Conservation (phyloP, 257 asterid genomes). For the Voacanga thouarsii region DNA sequence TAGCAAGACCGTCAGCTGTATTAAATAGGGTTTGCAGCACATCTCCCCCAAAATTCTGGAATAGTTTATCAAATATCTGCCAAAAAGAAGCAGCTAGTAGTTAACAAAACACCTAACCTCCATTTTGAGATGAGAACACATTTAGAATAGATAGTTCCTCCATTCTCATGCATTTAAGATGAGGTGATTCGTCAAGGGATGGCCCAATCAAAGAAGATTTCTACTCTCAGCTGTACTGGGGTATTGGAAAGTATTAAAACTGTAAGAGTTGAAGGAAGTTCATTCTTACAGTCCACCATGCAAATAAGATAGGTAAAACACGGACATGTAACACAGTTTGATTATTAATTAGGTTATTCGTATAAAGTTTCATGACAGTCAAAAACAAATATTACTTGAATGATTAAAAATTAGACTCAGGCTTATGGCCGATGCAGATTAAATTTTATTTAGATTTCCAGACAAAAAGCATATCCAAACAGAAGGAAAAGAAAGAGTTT, state of each 20-base stretch:
- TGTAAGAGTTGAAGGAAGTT: not conserved
- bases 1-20: constrained; percentile 88
- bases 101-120: constrained; percentile 1
- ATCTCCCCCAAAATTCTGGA: constrained; percentile 96
- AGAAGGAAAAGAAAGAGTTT: no score
- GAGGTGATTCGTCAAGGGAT: not conserved
- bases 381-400: no score
- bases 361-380: no score
- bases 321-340: not conserved
- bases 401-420: no score
- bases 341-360: no score
- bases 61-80: constrained; percentile 94
- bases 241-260: not conserved
- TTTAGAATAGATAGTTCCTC: not conserved
- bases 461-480: no score
- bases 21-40: constrained; percentile 85
- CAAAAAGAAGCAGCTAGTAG: constrained; percentile 21
- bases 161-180: not conserved
- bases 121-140: constrained; percentile 3
- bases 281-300: not conserved
- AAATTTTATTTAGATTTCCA: no score
- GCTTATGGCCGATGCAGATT: no score
- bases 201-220: not conserved
- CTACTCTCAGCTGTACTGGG: not conserved
- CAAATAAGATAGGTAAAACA: not conserved